Base-by-base conservation (phyloP, 148 eudicot species). In the Chenopodium album region DNA sequence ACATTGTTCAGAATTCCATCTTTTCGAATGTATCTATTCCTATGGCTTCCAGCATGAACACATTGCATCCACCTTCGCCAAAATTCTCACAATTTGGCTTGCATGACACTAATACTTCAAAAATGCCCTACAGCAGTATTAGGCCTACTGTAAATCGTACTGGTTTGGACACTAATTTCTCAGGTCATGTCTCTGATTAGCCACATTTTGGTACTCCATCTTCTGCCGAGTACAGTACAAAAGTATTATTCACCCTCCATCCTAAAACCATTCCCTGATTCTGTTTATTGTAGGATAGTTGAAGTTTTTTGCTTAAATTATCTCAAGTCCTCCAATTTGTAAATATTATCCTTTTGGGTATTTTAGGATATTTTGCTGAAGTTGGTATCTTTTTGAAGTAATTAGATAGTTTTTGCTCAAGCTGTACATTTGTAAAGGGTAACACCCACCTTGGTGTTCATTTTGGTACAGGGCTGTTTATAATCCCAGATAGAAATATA, bases 61-160 rank as follows among this genome's bases (percentile, higher is more conserved):
- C 69, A n/a, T 34, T 37, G 46, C 5, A 22, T 63, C 69, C 74
- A 52, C 4, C 28, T 79, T 68, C 52, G 0, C 19, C 41, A 54
- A 29, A 54, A 1, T 17, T 67, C 26, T 16, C 44, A 46, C 74
- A 47, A 67, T 31, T 9, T 73, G 23, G 56, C 26, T 47, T 16
- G 6, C 23, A 73, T 73, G 59, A 73, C 76, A 8, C 76, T 26
- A 41, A 37, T 13, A 62, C 63, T 48, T 50, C 63, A 6, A 74
- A 2, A 73, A 47, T 48, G 34, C 76, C 60, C 10, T 73, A 47
- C 69, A 23, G 32, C 31, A 77, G 31, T 65, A 41, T 41, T 46
- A 4, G 34, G 11, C 80, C 80, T 22, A 13, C 69, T 77, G 79
- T 77, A 78, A 26, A 78, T 78, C 63, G 41, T 28, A 46, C 56